These are phyloP conservation scores for Yamadazyma ubonensis DNA, from an alignment of 805 yeast genomes.

Conservation along the genomic window DNA sequence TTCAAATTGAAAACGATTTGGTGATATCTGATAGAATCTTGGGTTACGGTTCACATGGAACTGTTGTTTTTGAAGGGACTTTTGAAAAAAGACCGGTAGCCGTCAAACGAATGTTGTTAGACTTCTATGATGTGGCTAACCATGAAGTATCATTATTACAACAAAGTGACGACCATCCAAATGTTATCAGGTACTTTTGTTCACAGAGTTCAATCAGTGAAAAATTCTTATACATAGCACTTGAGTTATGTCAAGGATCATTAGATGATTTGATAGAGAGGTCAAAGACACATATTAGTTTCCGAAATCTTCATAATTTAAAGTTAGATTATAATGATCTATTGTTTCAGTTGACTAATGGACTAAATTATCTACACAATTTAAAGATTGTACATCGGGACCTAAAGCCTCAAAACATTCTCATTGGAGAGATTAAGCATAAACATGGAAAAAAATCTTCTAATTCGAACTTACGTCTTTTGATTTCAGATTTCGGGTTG, in stretches of 20 bases:
- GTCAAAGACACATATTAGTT: constrained; percentile 33
- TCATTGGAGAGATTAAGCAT: constrained; percentile 68
- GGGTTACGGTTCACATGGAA: constrained; percentile 97
- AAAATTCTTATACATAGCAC: constrained; percentile 84
- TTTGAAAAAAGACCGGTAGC: constrained; percentile 96
- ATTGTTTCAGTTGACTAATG: constrained; percentile 75
- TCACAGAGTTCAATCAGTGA: constrained; percentile 76
- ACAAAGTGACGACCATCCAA: constrained; percentile 96
- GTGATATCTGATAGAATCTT: constrained; percentile 70
- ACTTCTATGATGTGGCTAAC: constrained; percentile 90
- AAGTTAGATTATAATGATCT: constrained; percentile 45
- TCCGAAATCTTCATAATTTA: constrained; percentile 23
- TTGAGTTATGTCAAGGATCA: constrained; percentile 87
- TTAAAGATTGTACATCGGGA: constrained; percentile 93
- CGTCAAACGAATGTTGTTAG: constrained; percentile 88
- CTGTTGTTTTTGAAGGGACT: constrained; percentile 86
- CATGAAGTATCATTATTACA: constrained; percentile 86
- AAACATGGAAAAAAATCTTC: no score
- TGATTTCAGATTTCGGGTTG: constrained; percentile 94
- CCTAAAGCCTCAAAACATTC: constrained; percentile 88
- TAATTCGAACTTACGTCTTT: constrained; percentile 50
- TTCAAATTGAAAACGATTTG: constrained; percentile 50
- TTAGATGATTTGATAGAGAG: constrained; percentile 80
- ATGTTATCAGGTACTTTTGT: constrained; percentile 89
- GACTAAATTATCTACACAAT: constrained; percentile 82